Evolutionary conservation across 768 basidiomycete genomes (phyloP).

Genomic region (Sutorius australiensis): DNA sequence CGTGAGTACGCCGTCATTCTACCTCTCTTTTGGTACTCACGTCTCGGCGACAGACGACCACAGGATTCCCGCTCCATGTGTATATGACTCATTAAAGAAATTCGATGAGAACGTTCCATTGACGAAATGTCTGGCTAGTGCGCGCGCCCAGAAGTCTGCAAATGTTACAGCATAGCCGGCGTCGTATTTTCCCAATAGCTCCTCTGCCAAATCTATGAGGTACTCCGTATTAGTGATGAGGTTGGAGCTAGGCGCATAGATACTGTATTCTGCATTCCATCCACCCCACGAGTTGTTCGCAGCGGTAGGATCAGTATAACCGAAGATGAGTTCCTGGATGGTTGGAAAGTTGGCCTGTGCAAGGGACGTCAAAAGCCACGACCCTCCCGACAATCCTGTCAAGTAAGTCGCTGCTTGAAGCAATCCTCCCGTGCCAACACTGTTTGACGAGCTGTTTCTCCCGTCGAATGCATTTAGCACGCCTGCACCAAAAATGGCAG

Average conservation of each 20-base stretch:
- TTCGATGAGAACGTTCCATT: slow-evolving; percentile 35
- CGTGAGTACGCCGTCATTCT: background rate
- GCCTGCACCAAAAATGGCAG: slow-evolving; percentile 52
- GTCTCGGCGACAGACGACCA: slow-evolving; percentile 33
- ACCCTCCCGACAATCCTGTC: slow-evolving; percentile 47
- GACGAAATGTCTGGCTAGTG: slow-evolving; percentile 35
- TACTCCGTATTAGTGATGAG: slow-evolving; percentile 13
- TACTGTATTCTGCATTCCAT: slow-evolving; percentile 29
- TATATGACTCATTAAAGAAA: slow-evolving; percentile 26
- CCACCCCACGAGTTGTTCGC: slow-evolving; percentile 29
- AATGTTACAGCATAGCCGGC: slow-evolving; percentile 32
- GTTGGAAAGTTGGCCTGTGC: slow-evolving; percentile 39
- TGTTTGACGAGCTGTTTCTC: slow-evolving; percentile 40
- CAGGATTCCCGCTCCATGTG: slow-evolving; percentile 34
- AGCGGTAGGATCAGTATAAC: slow-evolving; percentile 17
- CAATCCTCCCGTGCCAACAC: slow-evolving; percentile 47
- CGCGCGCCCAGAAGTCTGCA: slow-evolving; percentile 27
- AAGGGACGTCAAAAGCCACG: slow-evolving; percentile 40
- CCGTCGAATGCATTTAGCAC: slow-evolving; percentile 48
- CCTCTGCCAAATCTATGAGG: slow-evolving; percentile 19
- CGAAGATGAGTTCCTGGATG: slow-evolving; percentile 38
- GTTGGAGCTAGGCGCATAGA: slow-evolving; percentile 20
- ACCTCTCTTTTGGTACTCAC: slow-evolving; percentile 21
- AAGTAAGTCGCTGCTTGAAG: slow-evolving; percentile 53
- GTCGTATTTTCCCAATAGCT: slow-evolving; percentile 29